Base-by-base conservation (phyloP, 2,329 filamentous ascomycete species). In the Magnaporthiopsis incrustans region DNA sequence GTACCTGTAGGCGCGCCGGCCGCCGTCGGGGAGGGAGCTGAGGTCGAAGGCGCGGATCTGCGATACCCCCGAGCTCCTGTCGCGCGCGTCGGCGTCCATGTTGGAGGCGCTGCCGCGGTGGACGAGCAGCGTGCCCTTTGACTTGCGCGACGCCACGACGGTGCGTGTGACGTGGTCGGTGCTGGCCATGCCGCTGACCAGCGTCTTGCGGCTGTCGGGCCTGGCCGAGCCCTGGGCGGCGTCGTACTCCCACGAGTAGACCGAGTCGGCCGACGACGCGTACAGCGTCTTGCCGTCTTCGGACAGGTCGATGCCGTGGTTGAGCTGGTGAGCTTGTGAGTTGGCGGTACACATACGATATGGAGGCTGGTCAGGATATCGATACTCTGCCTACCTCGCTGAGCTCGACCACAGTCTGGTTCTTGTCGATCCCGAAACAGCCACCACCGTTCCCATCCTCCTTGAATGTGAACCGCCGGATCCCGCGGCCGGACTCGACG, bases 221-320 rank as follows among this genome's bases (percentile, higher is more conserved):
- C 71, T 67, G 58, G 85, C 79, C 4, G 81, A 80, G 60, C 76
- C 77, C 11, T 78, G 74, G 3, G 73, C 70, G n/a, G 83, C 75
- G 71, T 89, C 80, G 71, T 92, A 92, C 33, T 78, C 72, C 85
- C 87, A 92, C 2, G 83, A 77, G 70, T 80, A 88, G 44, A 89
- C 86, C n/a, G 79, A 77, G 60, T 82, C 78, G 7, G 79, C 71
- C 2, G 81, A 82, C 0, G 88, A 90, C 22, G 81, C 82, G 69
- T 83, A 86, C 63, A 86, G 71, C 2, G 79, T 84, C 57, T 74
- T 78, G 63, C 82, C 81, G 71, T 86, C 80, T 4, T 73, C 70
- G 0, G 81, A 83, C 26, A 86, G 70, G 33, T 83, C 79, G 62
- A 86, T 76, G 56, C 82, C 82, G 67, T 87, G 84, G 68, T 83